These are phyloP conservation scores for Clitopilus hobsonii DNA, from an alignment of 768 basidiomycete genomes.

Conservation along the genomic window DNA sequence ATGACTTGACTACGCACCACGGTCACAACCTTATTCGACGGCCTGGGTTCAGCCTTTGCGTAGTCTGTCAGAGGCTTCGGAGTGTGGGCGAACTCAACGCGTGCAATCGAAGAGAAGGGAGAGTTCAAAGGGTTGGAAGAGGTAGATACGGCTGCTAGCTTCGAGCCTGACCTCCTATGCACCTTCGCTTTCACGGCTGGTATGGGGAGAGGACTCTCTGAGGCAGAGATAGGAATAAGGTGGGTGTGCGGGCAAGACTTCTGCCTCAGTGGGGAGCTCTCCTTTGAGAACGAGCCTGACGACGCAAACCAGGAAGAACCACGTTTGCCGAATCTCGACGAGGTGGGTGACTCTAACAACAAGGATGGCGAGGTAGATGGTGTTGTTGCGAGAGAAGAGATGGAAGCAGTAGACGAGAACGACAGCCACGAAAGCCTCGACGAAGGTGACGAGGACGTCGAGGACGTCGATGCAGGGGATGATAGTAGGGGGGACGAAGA, in stretches of 20 bases:
- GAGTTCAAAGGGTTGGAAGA: background rate
- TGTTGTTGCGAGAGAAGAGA: slow-evolving; percentile 30
- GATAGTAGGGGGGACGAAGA: slow-evolving; percentile 18
- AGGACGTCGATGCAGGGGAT: slow-evolving; percentile 17
- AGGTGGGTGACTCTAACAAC: slow-evolving; percentile 11
- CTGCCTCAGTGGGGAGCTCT: slow-evolving; percentile 12
- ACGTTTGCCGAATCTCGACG: slow-evolving; percentile 9
- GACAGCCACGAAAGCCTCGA: slow-evolving; percentile 20
- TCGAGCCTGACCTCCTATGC: background rate
- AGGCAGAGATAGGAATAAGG: slow-evolving; percentile 26
- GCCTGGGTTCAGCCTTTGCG: background rate
- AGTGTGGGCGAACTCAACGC: background rate
- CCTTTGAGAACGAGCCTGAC: slow-evolving; percentile 7
- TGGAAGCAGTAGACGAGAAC: slow-evolving; percentile 24
- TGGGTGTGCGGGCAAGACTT: slow-evolving; percentile 34
- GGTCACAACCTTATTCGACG: slow-evolving; percentile 8
- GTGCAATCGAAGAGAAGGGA: background rate
- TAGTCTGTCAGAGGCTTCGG: background rate
- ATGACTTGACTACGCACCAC: slow-evolving; percentile 20
- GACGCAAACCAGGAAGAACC: slow-evolving; percentile 22
- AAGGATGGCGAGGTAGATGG: slow-evolving; percentile 28
- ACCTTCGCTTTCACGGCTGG: background rate
- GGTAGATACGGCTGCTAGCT: background rate
- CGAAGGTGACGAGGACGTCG: slow-evolving; percentile 23
- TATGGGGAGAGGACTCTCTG: slow-evolving; percentile 32